A percentile compares a stretch with the other conserved stretches of the same genome.
These are phyloP conservation scores for Penium margaritaceum DNA, from an alignment of 139 green algal genomes.

Conservation along the genomic window DNA sequence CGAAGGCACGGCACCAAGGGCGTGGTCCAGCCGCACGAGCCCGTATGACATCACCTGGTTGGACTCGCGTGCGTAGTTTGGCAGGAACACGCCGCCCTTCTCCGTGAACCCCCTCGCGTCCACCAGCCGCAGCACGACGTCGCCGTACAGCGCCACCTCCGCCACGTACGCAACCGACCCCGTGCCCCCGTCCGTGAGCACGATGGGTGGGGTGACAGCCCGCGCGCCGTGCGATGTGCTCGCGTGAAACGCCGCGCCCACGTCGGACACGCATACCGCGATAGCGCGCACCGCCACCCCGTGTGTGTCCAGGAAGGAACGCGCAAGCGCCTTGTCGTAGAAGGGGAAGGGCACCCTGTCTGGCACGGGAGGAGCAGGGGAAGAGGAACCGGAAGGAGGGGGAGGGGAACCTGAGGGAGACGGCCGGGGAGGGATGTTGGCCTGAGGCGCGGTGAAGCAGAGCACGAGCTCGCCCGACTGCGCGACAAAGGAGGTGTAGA, in stretches of 20 bases:
- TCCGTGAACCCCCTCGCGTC: no score
- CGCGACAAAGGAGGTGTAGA: slow-evolving; percentile 77
- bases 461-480: slow-evolving; percentile 77
- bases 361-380: no score
- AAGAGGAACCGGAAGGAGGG: no score
- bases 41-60: slow-evolving; percentile 55
- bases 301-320: slow-evolving; percentile 70
- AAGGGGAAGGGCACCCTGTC: no score
- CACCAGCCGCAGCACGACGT: slow-evolving; percentile 78
- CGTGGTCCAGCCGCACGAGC: slow-evolving; percentile 81
- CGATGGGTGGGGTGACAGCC: background rate
- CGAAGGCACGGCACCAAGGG: slow-evolving; percentile 79
- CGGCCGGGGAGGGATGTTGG: background rate
- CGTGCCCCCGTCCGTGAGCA: slow-evolving; percentile 36
- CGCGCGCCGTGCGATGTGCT: background rate
- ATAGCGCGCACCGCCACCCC: slow-evolving; percentile 53
- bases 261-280: background rate
- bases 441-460: slow-evolving; percentile 82
- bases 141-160: slow-evolving; percentile 85
- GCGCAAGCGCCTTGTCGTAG: background rate
- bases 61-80: slow-evolving; percentile 57
- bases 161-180: slow-evolving; percentile 43
- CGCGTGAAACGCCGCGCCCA: background rate
- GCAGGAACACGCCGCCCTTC: slow-evolving; percentile 63
- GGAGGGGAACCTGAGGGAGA: background rate